A percentile compares a stretch with the other conserved stretches of the same genome.
Conservation (phyloP, 345 rosid genomes). For the Combretum micranthum region DNA sequence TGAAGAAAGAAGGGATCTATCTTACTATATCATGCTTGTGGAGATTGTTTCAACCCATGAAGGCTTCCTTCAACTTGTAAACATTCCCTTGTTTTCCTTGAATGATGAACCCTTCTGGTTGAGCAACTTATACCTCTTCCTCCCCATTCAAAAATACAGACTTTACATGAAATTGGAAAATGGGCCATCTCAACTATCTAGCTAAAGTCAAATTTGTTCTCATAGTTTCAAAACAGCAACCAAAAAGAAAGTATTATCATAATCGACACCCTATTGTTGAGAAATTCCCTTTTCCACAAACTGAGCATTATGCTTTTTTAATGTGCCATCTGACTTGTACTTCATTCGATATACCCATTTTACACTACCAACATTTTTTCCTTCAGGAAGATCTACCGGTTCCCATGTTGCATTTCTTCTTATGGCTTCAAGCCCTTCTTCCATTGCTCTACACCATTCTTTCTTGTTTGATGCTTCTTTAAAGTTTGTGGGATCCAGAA, state of each 20-base stretch:
- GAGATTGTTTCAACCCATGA: constrained; percentile 8
- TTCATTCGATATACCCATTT: constrained; percentile 11
- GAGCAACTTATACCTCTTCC: constrained; percentile 9
- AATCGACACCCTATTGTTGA: constrained; percentile 5
- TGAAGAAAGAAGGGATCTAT: neutral
- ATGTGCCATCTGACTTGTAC: constrained; percentile 1
- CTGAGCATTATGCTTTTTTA: constrained; percentile 7
- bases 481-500: no score
- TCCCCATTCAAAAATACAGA: constrained; percentile 6
- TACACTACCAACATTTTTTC: constrained; percentile 1
- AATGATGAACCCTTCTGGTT: neutral
- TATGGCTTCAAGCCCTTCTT: no score
- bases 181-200: constrained; percentile 1
- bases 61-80: neutral
- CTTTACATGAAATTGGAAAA: constrained; percentile 12
- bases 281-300: constrained; percentile 10
- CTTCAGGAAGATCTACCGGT: no score
- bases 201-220: constrained; percentile 2
- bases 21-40: constrained; percentile 1
- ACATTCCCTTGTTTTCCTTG: constrained; percentile 1
- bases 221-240: constrained; percentile 8
- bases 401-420: no score
- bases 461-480: no score
- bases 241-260: constrained; percentile 1
- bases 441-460: no score